A percentile compares a stretch with the other conserved stretches of the same genome.
Conservation (phyloP, 768 basidiomycete genomes). For the Lactarius sp. region DNA sequence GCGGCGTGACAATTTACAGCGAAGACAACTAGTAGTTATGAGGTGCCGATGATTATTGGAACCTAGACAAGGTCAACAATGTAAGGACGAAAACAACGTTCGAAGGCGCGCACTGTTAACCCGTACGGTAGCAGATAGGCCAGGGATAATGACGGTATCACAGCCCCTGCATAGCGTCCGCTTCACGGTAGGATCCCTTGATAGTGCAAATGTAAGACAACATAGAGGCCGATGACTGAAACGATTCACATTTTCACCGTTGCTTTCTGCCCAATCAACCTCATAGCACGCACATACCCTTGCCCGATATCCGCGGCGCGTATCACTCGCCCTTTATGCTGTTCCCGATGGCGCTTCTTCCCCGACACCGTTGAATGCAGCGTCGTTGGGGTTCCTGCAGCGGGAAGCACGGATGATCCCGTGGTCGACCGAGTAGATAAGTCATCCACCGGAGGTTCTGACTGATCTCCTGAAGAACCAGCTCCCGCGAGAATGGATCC, state of each 20-base stretch:
- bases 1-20: constrained; percentile 53
- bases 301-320: constrained; percentile 52
- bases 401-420: background rate
- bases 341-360: constrained; percentile 7
- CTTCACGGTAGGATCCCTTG: constrained; percentile 80
- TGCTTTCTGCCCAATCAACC: constrained; percentile 65
- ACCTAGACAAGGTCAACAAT: constrained; percentile 29
- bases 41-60: constrained; percentile 47
- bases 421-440: background rate
- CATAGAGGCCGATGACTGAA: background rate
- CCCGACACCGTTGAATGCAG: background rate
- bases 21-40: constrained; percentile 53
- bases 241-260: constrained; percentile 65
- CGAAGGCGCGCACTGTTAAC: constrained; percentile 49
- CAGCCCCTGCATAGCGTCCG: constrained; percentile 73
- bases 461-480: background rate
- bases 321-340: constrained; percentile 30
- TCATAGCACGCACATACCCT: constrained; percentile 62
- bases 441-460: background rate
- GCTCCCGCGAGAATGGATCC: background rate
- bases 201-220: background rate
- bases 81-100: constrained; percentile 1
- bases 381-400: background rate
- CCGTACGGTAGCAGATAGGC: constrained; percentile 58
- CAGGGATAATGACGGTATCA: constrained; percentile 58